A percentile compares a stretch with the other conserved stretches of the same genome.
phyloP scores from a whole-genome alignment of 2,329 filamentous ascomycete genomes.

The Stagonosporopsis vannaccii region DNA sequence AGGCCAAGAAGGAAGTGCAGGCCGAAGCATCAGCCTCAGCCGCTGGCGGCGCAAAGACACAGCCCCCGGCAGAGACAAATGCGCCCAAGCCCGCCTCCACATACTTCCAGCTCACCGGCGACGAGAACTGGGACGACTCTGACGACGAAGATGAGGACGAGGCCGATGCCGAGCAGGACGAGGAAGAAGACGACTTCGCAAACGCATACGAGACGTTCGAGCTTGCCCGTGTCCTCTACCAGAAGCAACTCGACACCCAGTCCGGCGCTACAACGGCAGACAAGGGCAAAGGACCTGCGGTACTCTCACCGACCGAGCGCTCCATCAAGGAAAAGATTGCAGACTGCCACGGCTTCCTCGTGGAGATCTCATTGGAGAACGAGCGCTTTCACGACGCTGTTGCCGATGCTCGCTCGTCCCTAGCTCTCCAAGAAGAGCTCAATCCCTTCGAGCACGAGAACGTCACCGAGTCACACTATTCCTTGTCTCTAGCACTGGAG shows the following conservation, averaged over 20 bases:
- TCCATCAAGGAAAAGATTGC: constrained; percentile 78
- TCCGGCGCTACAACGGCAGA: constrained; percentile 43
- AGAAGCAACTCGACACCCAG: constrained; percentile 61
- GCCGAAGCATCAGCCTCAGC: constrained; percentile 43
- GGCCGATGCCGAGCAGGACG: constrained; percentile 55
- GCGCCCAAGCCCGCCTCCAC: constrained; percentile 66
- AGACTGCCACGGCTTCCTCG: constrained; percentile 91
- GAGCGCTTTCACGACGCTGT: constrained; percentile 92
- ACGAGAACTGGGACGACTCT: constrained; percentile 82
- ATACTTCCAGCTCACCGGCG: constrained; percentile 89
- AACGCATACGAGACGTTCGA: constrained; percentile 71
- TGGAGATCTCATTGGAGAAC: constrained; percentile 96
- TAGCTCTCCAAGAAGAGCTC: constrained; percentile 79
- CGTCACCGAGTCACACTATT: constrained; percentile 94
- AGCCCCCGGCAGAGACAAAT: constrained; percentile 55
- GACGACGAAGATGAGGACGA: constrained; percentile 66
- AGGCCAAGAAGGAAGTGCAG: constrained; percentile 55
- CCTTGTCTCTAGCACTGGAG: constrained; percentile 92
- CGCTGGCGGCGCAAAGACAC: constrained; percentile 46
- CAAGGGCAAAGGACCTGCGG: constrained; percentile 57
- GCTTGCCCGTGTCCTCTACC: constrained; percentile 66
- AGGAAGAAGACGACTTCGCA: constrained; percentile 67
- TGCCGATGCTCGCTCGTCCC: constrained; percentile 77
- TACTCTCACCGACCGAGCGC: constrained; percentile 42
- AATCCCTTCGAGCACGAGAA: constrained; percentile 82